Evolutionary conservation across 2,329 filamentous ascomycete genomes (phyloP).

Genomic region (Aspergillus uvarum): DNA sequence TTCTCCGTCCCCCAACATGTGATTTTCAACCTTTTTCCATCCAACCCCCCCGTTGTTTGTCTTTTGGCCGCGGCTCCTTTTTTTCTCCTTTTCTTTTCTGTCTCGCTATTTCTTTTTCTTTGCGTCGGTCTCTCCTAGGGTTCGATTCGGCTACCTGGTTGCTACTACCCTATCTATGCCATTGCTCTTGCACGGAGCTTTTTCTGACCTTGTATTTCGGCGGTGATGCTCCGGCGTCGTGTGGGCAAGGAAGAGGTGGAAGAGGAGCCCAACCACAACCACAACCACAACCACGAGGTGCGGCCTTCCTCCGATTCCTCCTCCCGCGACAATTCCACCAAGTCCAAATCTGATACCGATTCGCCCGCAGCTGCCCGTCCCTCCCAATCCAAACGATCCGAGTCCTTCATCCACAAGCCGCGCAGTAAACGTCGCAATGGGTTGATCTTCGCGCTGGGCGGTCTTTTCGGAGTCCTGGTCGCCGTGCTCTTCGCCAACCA

Average conservation of each 20-base stretch:
- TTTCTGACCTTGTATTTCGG: neutral
- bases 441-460: slow-evolving; percentile 83
- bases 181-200: neutral
- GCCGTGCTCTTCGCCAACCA: slow-evolving; percentile 87
- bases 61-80: neutral
- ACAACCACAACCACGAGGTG: slow-evolving; percentile 22
- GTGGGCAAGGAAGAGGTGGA: slow-evolving; percentile 32
- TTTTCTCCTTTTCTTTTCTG: neutral
- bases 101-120: neutral
- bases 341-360: too few relatives aligned
- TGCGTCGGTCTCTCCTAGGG: neutral
- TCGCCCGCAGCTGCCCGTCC: slow-evolving; percentile 7
- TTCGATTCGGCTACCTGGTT: neutral
- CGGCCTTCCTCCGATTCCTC: slow-evolving; percentile 19
- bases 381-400: slow-evolving; percentile 10
- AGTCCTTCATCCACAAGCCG: slow-evolving; percentile 38
- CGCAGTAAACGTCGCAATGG: slow-evolving; percentile 70
- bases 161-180: neutral
- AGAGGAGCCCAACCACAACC: too few relatives aligned
- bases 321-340: slow-evolving; percentile 1
- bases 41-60: too few relatives aligned
- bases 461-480: slow-evolving; percentile 83
- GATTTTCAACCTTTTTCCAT: slow-evolving; percentile 8
- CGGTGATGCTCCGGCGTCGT: slow-evolving; percentile 42
- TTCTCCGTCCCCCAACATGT: slow-evolving; percentile 7